Evolutionary conservation across 2,329 filamentous ascomycete genomes (phyloP).

Genomic region (Zopfia rhizophila): DNA sequence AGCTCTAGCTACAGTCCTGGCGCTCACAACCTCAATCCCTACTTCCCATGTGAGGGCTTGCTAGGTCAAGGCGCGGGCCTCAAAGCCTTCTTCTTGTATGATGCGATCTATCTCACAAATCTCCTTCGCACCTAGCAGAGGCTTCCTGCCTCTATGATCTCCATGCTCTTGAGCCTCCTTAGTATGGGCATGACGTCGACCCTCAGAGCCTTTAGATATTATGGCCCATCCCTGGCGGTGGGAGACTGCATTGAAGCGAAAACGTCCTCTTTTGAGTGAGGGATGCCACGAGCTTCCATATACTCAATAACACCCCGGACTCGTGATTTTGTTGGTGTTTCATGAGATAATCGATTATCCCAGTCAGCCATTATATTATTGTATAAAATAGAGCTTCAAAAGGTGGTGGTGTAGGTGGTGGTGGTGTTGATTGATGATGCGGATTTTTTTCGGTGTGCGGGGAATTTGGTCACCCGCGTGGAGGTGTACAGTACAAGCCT

Average conservation of each 20-base stretch:
- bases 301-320: conserved; percentile 6
- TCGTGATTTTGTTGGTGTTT: conserved; percentile 8
- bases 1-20: conserved; percentile 1
- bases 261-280: conserved; percentile 6
- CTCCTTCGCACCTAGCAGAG: conserved; percentile 5
- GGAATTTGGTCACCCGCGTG: too few relatives aligned
- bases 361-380: conserved; percentile 3
- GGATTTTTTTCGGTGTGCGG: too few relatives aligned
- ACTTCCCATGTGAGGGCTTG: conserved; percentile 8
- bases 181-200: conserved; percentile 6
- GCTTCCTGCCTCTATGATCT: conserved; percentile 5
- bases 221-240: conserved; percentile 9
- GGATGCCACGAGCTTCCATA: conserved; percentile 2
- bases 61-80: conserved; percentile 9
- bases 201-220: conserved; percentile 8
- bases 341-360: conserved; percentile 1
- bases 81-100: conserved; percentile 16
- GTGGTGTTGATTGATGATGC: too few relatives aligned
- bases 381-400: too few relatives aligned
- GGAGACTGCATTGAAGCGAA: conserved; percentile 5
- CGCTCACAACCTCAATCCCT: conserved; percentile 5
- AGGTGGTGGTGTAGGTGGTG: too few relatives aligned
- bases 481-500: too few relatives aligned
- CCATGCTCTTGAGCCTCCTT: conserved; percentile 2
- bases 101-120: conserved; percentile 8